A percentile compares a stretch with the other conserved stretches of the same genome.
Evolutionary conservation across 2,329 filamentous ascomycete species (phyloP).

Genomic region (Aspergillus sp.): DNA sequence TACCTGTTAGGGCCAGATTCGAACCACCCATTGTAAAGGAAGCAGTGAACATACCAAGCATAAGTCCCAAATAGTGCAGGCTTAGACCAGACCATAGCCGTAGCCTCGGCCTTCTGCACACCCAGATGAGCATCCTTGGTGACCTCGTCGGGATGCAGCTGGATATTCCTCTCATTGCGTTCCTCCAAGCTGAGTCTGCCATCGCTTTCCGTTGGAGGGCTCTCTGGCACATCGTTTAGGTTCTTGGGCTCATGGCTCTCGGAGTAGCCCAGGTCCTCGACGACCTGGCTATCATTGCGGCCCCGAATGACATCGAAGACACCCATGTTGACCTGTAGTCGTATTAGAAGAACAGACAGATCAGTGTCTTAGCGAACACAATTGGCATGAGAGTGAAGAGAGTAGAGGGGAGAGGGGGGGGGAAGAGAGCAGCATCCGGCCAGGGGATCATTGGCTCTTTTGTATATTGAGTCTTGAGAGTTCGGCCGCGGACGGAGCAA

Average conservation of each 20-base stretch:
- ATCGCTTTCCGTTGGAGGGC: background rate
- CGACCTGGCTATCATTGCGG: slow-evolving; percentile 7
- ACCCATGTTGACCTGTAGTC: slow-evolving; percentile 1
- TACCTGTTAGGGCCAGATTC: slow-evolving; percentile 1
- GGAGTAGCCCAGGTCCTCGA: slow-evolving; percentile 2
- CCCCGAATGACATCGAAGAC: slow-evolving; percentile 4
- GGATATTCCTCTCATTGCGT: background rate
- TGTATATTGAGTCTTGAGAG: background rate
- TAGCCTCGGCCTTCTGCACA: slow-evolving; percentile 33
- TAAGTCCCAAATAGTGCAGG: slow-evolving; percentile 27
- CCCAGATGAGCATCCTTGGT: slow-evolving; percentile 6
- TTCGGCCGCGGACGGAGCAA: background rate
- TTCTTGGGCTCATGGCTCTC: slow-evolving; percentile 5
- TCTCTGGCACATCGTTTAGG: background rate
- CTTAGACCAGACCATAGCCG: slow-evolving; percentile 36
- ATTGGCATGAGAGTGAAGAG: background rate
- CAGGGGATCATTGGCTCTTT: background rate
- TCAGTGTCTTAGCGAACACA: background rate
- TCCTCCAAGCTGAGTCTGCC: background rate
- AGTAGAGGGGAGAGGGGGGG: background rate
- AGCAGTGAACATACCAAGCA: slow-evolving; percentile 20
- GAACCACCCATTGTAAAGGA: background rate
- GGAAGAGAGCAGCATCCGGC: background rate
- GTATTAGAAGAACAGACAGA: background rate
- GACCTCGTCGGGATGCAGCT: slow-evolving; percentile 1